Evolutionary conservation across 495 filamentous ascomycete species (phyloP).

Genomic region (Hypoxylon fragiforme): DNA sequence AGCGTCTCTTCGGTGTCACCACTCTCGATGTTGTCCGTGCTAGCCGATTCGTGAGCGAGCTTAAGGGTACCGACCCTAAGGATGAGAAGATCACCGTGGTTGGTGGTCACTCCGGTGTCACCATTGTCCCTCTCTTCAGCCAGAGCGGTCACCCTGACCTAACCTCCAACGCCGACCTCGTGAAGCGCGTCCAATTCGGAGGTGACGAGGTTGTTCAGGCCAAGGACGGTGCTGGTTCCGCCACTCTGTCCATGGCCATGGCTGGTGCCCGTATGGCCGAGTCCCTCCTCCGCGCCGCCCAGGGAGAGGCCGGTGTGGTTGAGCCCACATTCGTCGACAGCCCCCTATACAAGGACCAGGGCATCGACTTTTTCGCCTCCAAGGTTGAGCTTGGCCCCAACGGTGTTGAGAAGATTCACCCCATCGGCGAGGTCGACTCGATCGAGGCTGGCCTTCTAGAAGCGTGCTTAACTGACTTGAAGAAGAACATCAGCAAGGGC

Average conservation of each 20-base stretch:
- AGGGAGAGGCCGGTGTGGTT: conserved; percentile 91
- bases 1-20: conserved; percentile 98
- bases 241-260: conserved; percentile 98
- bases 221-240: conserved; percentile 97
- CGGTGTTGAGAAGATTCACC: conserved; percentile 90
- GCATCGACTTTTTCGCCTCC: conserved; percentile 92
- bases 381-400: conserved; percentile 93
- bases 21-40: conserved; percentile 98
- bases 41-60: conserved; percentile 91
- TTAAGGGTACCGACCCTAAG: conserved; percentile 86
- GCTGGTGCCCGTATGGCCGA: conserved; percentile 97
- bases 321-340: conserved; percentile 97
- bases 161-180: conserved; percentile 70
- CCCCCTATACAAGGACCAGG: conserved; percentile 96
- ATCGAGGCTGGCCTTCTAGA: conserved; percentile 89
- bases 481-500: conserved; percentile 71
- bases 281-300: conserved; percentile 85
- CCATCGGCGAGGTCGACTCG: conserved; percentile 77
- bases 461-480: conserved; percentile 80
- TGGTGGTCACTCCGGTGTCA: conserved; percentile 95
- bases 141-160: conserved; percentile 88
- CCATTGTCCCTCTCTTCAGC: conserved; percentile 95
- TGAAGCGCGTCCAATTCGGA: conserved; percentile 97
- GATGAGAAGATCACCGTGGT: conserved; percentile 93
- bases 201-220: conserved; percentile 99